Percentiles rank a stretch among this genome's conserved stretches.
phyloP scores from a whole-genome alignment of 2,329 filamentous ascomycete genomes.

The Claviceps lovelessii region DNA sequence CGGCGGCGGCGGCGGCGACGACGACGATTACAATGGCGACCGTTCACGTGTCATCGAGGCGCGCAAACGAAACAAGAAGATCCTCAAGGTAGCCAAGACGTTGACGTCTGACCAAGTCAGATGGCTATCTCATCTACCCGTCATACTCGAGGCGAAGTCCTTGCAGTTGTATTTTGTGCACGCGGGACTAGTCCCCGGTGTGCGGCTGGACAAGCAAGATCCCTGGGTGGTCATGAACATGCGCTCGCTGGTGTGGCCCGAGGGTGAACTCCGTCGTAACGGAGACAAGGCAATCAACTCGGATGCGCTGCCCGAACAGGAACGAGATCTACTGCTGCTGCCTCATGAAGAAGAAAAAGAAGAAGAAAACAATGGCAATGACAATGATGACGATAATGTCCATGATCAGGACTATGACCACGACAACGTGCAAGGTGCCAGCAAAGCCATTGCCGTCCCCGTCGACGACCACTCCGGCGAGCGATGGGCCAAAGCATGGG shows the following conservation, averaged over 20 bases:
- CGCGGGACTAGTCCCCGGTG: conserved; percentile 66
- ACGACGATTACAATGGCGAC: conserved; percentile 2
- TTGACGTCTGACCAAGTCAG: conserved; percentile 43
- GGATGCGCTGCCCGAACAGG: background rate
- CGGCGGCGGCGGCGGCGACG: conserved; percentile 7
- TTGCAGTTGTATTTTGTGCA: conserved; percentile 61
- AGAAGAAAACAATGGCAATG: background rate
- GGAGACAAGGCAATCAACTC: conserved; percentile 7
- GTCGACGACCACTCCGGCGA: conserved; percentile 36
- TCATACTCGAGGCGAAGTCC: conserved; percentile 61
- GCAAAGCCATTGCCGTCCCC: conserved; percentile 19
- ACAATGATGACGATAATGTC: background rate
- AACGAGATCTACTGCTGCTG: background rate
- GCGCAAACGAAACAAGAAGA: conserved; percentile 21
- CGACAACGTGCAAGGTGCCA: background rate
- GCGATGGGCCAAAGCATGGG: conserved; percentile 54
- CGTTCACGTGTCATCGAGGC: conserved; percentile 11
- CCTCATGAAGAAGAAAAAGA: background rate
- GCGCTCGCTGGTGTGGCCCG: conserved; percentile 55
- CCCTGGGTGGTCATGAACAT: conserved; percentile 84
- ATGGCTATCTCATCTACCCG: conserved; percentile 58
- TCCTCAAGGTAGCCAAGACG: conserved; percentile 42
- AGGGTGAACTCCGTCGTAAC: conserved; percentile 24
- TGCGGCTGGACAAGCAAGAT: conserved; percentile 56
- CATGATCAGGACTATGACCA: background rate